Evolutionary conservation across 2,329 filamentous ascomycete genomes (phyloP).

Genomic region (Alternaria rosae): DNA sequence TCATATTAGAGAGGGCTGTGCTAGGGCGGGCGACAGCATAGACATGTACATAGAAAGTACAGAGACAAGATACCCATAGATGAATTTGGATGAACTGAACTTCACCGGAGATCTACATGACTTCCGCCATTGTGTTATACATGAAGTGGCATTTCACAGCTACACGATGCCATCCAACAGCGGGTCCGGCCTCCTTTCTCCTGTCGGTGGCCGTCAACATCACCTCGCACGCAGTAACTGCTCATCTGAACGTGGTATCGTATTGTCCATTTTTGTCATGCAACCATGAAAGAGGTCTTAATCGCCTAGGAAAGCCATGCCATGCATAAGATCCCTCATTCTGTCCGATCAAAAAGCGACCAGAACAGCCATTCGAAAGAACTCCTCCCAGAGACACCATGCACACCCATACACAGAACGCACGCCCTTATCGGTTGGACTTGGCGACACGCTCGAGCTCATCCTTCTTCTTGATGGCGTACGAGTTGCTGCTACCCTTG

Average conservation of each 20-base stretch:
- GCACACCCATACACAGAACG: conserved; percentile 31
- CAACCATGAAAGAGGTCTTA: conserved; percentile 51
- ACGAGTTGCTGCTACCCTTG: conserved; percentile 99
- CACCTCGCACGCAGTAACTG: conserved; percentile 17
- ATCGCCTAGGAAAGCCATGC: conserved; percentile 50
- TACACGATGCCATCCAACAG: not conserved
- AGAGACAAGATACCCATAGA: conserved; percentile 13
- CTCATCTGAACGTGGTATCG: conserved; percentile 20
- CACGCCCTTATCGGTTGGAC: conserved; percentile 92
- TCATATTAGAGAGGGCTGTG: conserved; percentile 48
- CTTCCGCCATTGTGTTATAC: not conserved
- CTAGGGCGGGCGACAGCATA: conserved; percentile 24
- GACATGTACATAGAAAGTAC: conserved; percentile 5
- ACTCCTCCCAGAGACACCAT: conserved; percentile 47
- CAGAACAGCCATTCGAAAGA: conserved; percentile 40
- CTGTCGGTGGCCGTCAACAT: conserved; percentile 7
- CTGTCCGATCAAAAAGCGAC: conserved; percentile 40
- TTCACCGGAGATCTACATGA: not conserved
- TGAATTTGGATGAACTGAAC: not conserved
- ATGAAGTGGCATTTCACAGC: not conserved
- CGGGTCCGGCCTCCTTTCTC: not conserved
- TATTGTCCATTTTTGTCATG: conserved; percentile 50
- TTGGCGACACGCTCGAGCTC: conserved; percentile 99
- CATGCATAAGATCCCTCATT: conserved; percentile 47
- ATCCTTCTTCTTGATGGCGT: conserved; percentile 99